phyloP scores from a whole-genome alignment of 2,329 filamentous ascomycete genomes.

The Aspergillus calidoustus region DNA sequence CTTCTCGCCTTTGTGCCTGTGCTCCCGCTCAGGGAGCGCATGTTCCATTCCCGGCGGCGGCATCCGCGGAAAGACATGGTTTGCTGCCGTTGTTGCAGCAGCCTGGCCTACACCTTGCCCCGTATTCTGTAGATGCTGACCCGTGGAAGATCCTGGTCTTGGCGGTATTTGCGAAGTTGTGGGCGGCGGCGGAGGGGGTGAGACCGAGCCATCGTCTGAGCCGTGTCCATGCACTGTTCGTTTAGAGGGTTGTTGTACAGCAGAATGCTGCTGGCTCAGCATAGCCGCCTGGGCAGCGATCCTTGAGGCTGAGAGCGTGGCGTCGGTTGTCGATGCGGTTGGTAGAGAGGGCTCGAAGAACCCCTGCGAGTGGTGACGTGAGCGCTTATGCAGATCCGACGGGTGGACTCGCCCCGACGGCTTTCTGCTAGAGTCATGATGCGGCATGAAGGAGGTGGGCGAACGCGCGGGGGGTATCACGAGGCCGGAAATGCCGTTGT shows the following conservation, averaged over 20 bases:
- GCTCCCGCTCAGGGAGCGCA: slow-evolving; percentile 41
- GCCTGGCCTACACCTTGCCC: slow-evolving; percentile 53
- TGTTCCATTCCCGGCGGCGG: slow-evolving; percentile 33
- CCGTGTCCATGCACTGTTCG: slow-evolving; percentile 57
- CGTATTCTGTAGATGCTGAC: slow-evolving; percentile 52
- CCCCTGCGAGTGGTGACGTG: slow-evolving; percentile 64
- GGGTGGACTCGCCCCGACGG: slow-evolving; percentile 44
- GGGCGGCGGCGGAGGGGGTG: slow-evolving; percentile 36
- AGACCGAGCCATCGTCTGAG: slow-evolving; percentile 39
- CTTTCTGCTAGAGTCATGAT: slow-evolving; percentile 43
- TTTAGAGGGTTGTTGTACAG: slow-evolving; percentile 52
- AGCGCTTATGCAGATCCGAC: slow-evolving; percentile 47
- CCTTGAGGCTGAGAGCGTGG: slow-evolving; percentile 61
- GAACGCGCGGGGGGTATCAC: slow-evolving; percentile 39
- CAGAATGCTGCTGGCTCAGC: slow-evolving; percentile 52
- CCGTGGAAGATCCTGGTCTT: slow-evolving; percentile 26
- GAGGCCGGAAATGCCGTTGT: slow-evolving; percentile 41
- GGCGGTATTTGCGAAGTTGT: slow-evolving; percentile 30
- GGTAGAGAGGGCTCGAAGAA: slow-evolving; percentile 70
- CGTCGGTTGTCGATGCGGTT: slow-evolving; percentile 53
- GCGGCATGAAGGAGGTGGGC: slow-evolving; percentile 44
- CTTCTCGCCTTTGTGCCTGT: slow-evolving; percentile 62
- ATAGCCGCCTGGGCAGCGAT: slow-evolving; percentile 71
- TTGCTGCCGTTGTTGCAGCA: slow-evolving; percentile 66
- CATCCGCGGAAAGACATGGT: slow-evolving; percentile 63